Conservation (phyloP, 495 filamentous ascomycete species). For the Tuber aestivum region DNA sequence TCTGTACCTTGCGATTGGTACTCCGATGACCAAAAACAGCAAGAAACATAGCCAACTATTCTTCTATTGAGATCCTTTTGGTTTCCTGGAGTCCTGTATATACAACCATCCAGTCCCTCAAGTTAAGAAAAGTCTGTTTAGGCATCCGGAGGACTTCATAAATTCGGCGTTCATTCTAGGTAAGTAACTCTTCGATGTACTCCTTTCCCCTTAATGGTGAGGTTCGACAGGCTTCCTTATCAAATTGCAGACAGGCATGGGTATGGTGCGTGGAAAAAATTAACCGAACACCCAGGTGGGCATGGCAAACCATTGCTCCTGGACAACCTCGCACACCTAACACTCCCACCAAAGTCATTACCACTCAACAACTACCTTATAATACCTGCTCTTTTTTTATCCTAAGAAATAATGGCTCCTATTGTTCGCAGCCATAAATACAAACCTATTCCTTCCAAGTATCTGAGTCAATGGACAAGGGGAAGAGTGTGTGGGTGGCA, state of each 20-base stretch:
- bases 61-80: neutral
- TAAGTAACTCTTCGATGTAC: neutral
- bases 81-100: neutral
- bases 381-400: too few species aligned
- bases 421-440: too few species aligned
- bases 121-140: neutral
- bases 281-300: too few species aligned
- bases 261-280: too few species aligned
- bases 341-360: too few species aligned
- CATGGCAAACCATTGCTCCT: too few species aligned
- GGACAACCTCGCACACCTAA: too few species aligned
- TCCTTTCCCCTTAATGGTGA: neutral
- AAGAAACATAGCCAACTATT: neutral
- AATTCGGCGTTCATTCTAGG: neutral
- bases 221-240: neutral
- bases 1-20: neutral
- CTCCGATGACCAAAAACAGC: neutral
- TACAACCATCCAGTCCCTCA: neutral
- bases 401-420: too few species aligned
- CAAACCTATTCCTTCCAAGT: too few species aligned
- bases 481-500: too few species aligned
- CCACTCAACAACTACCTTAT: too few species aligned
- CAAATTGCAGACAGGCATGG: neutral
- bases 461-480: too few species aligned
- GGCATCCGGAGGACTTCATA: neutral